These are phyloP conservation scores for Primulina huaijiensis DNA, from an alignment of 257 asterid species.

Conservation along the genomic window DNA sequence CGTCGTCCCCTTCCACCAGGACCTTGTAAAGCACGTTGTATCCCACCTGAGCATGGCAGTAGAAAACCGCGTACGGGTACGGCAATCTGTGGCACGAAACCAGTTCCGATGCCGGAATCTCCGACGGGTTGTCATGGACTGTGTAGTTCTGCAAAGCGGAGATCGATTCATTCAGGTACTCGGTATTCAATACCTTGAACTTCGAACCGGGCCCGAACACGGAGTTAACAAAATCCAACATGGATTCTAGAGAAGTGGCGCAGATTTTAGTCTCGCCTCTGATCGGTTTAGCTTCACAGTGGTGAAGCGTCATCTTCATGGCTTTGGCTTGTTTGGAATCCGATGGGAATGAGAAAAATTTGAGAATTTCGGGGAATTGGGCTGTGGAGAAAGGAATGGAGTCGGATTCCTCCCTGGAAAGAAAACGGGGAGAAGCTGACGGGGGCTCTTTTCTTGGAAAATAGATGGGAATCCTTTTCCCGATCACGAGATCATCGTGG, in stretches of 20 bases:
- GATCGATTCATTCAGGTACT: slow-evolving; percentile 30
- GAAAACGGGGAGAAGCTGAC: slow-evolving; percentile 56
- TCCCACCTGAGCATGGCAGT: slow-evolving; percentile 64
- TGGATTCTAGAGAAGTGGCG: slow-evolving; percentile 63
- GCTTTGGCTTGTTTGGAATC: slow-evolving; percentile 65
- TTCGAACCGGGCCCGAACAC: slow-evolving; percentile 33
- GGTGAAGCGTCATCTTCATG: slow-evolving; percentile 53
- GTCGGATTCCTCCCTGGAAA: slow-evolving; percentile 56
- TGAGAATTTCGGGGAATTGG: slow-evolving; percentile 40
- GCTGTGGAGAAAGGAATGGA: slow-evolving; percentile 64
- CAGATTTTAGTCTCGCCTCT: slow-evolving; percentile 73
- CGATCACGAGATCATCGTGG: slow-evolving; percentile 40
- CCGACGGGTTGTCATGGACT: slow-evolving; percentile 33
- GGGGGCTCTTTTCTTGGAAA: slow-evolving; percentile 45
- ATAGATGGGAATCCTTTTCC: slow-evolving; percentile 48
- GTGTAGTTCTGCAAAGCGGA: slow-evolving; percentile 59
- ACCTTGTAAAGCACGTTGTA: slow-evolving; percentile 55
- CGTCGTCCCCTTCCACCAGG: slow-evolving; percentile 54
- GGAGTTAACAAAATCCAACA: slow-evolving; percentile 49
- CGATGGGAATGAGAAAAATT: slow-evolving; percentile 42
- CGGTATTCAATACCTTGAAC: slow-evolving; percentile 47
- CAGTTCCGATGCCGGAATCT: slow-evolving; percentile 32
- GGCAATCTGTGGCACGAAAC: slow-evolving; percentile 73
- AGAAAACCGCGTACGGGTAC: slow-evolving; percentile 79
- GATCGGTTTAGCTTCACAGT: slow-evolving; percentile 60